phyloP scores from a whole-genome alignment of 1,284 basidiomycete genomes.

The Cryptococcus depauperatus region DNA sequence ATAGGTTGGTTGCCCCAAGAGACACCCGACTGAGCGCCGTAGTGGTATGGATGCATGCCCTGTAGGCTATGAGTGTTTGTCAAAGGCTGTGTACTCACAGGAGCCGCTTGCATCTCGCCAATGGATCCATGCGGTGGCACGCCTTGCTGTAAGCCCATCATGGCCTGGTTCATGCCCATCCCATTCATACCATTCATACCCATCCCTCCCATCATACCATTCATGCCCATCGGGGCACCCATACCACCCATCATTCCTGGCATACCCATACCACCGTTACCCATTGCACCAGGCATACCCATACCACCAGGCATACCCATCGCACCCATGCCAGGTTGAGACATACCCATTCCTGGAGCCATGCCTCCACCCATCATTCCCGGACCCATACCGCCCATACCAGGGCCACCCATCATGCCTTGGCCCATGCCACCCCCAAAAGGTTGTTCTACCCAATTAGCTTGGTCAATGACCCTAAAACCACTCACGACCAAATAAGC shows the following conservation, averaged over 20 bases:
- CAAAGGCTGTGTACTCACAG: conserved; percentile 17
- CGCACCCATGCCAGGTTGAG: conserved; percentile 17
- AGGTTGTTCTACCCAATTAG: neutral
- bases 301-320: conserved; percentile 21
- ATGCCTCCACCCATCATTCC: conserved; percentile 3
- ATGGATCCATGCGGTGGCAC: conserved; percentile 15
- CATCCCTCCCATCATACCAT: conserved; percentile 4
- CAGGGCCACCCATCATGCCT: neutral
- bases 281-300: conserved; percentile 8
- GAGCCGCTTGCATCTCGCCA: conserved; percentile 29
- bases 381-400: conserved; percentile 4
- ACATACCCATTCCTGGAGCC: conserved; percentile 21
- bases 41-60: conserved; percentile 38
- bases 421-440: neutral
- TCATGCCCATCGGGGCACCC: conserved; percentile 12
- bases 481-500: conserved; percentile 17
- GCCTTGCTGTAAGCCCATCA: conserved; percentile 6
- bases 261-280: conserved; percentile 14
- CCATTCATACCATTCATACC: conserved; percentile 10
- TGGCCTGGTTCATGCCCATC: conserved; percentile 13
- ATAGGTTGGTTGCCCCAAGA: conserved; percentile 29
- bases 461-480: neutral
- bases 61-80: conserved; percentile 1
- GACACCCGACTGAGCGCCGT: conserved; percentile 29
- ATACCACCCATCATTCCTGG: conserved; percentile 16